Evolutionary conservation across 73 alveolate genomes (phyloP), one percentile per base, ranked within the genome.

Genomic region (Uronychia setigera): DNA sequence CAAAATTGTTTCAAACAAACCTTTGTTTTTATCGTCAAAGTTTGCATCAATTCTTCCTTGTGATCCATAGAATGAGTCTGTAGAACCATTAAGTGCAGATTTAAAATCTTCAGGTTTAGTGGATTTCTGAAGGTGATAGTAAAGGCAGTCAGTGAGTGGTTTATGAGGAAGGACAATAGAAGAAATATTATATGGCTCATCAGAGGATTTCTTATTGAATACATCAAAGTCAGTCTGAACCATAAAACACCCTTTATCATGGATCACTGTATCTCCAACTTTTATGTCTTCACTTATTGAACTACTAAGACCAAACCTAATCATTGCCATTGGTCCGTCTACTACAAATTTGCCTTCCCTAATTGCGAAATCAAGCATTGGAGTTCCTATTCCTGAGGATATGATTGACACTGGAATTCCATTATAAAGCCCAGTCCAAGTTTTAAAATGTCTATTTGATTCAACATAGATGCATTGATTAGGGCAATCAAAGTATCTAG

Each of bases 401-500:
- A 82, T 35, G 1, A 82, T 46, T 0, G 80, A 33, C 32, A 82
- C 28, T 19, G 89, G 89, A 58, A 35, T 59, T 26, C 89, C 89
- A 29, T 74, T 60, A 79, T 74, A 82, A 35, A 82, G 29, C 25
- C 89, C 89, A 26, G 89, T 82, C 77, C 31, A 75, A 28, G 80
- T 74, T 74, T 27, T 74, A 35, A 82, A 82, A 27, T 82, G 83
- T n/a, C 89, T 32, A 30, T 34, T 57, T 1, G 84, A 74, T 1
- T 60, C 29, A 0, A 82, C 79, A 14, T 82, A 67, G 30, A 82
- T 58, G 11, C 29, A 1, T 27, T 60, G 30, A 25, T 29, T 33
- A n/a, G 89, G 89, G 32, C 34, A 31, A 82, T 82, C 89, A 26
- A 82, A 82, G 79, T 33, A 82, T 74, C 89, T 82, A 33, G 89